Conservation (phyloP, 495 filamentous ascomycete species). For the Aspergillus heteromorphus region DNA sequence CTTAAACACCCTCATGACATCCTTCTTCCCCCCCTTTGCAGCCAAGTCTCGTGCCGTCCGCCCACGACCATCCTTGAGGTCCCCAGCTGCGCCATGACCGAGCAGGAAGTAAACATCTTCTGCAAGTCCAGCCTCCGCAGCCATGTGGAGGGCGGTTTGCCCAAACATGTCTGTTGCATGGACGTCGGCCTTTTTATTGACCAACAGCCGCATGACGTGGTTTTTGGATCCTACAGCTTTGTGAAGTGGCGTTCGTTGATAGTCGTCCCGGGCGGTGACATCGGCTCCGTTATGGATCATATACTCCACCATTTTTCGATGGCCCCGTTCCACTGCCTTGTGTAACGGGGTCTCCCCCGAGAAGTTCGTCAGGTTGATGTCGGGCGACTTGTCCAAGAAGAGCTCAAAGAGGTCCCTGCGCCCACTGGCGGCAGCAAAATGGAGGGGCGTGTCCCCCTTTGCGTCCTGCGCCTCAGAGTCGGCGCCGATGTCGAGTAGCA, state of each 20-base stretch:
- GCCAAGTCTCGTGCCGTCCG: slow-evolving; percentile 20
- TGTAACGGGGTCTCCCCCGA: slow-evolving; percentile 36
- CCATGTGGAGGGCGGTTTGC: slow-evolving; percentile 30
- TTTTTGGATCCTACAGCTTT: slow-evolving; percentile 24
- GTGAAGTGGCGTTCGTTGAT: slow-evolving; percentile 16
- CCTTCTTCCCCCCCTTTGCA: slow-evolving; percentile 6
- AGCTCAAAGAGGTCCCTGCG: slow-evolving; percentile 29
- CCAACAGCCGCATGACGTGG: slow-evolving; percentile 22
- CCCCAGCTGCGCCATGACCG: slow-evolving; percentile 16
- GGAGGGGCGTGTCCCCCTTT: slow-evolving; percentile 29
- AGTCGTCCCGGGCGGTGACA: slow-evolving; percentile 23
- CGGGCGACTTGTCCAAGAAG: slow-evolving; percentile 35
- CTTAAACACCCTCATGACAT: slow-evolving; percentile 14
- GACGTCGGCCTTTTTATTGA: slow-evolving; percentile 19
- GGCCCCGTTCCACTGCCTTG: slow-evolving; percentile 32
- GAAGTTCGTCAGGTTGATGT: slow-evolving; percentile 34
- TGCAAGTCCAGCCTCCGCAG: slow-evolving; percentile 20
- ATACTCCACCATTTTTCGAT: slow-evolving; percentile 31
- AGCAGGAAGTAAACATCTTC: slow-evolving; percentile 23
- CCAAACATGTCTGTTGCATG: slow-evolving; percentile 23
- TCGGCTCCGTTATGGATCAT: slow-evolving; percentile 32
- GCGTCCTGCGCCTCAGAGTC: slow-evolving; percentile 22
- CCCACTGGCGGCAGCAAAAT: slow-evolving; percentile 31
- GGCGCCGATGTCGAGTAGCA: slow-evolving; percentile 25
- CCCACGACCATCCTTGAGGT: slow-evolving; percentile 20